These are phyloP conservation scores for Hamigera avellanea DNA, from an alignment of 495 filamentous ascomycete genomes.

Conservation along the genomic window DNA sequence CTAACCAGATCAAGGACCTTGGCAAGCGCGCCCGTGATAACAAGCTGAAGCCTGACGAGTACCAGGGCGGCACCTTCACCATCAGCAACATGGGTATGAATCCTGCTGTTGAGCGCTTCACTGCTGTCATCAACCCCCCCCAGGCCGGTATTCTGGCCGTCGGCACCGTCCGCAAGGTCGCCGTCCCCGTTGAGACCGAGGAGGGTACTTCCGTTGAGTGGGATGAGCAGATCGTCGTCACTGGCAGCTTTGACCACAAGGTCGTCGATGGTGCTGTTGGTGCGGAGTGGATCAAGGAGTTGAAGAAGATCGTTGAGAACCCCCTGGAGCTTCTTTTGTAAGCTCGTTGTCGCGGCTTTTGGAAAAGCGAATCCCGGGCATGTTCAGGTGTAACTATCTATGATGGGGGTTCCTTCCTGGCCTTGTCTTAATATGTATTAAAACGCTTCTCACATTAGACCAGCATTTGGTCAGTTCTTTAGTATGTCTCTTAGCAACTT, in stretches of 20 bases:
- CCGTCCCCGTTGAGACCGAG: slow-evolving; percentile 72
- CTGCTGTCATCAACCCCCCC: slow-evolving; percentile 98
- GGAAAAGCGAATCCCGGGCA: neutral
- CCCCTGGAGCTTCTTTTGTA: slow-evolving; percentile 89
- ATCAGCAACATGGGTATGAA: slow-evolving; percentile 99
- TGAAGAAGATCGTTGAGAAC: slow-evolving; percentile 97
- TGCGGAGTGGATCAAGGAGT: slow-evolving; percentile 90
- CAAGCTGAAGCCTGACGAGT: slow-evolving; percentile 99
- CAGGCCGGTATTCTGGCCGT: slow-evolving; percentile 95
- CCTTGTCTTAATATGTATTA: slow-evolving; percentile 35
- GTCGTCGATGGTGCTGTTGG: slow-evolving; percentile 89
- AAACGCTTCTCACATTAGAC: slow-evolving; percentile 21
- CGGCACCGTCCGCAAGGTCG: slow-evolving; percentile 88
- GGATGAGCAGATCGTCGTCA: slow-evolving; percentile 95
- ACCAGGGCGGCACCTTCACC: slow-evolving; percentile 97
- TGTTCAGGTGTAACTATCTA: slow-evolving; percentile 9
- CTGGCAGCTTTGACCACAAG: slow-evolving; percentile 95
- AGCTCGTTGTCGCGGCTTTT: slow-evolving; percentile 5
- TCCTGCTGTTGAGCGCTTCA: slow-evolving; percentile 88
- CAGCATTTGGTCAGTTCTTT: slow-evolving; percentile 16
- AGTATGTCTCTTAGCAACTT: slow-evolving; percentile 27
- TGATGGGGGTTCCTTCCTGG: slow-evolving; percentile 6
- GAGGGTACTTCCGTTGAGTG: slow-evolving; percentile 76
- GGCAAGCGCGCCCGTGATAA: slow-evolving; percentile 91
- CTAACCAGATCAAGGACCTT: slow-evolving; percentile 80